Base-by-base conservation (phyloP, 805 yeast genomes). In the Cyberlindnera suaveolens region DNA sequence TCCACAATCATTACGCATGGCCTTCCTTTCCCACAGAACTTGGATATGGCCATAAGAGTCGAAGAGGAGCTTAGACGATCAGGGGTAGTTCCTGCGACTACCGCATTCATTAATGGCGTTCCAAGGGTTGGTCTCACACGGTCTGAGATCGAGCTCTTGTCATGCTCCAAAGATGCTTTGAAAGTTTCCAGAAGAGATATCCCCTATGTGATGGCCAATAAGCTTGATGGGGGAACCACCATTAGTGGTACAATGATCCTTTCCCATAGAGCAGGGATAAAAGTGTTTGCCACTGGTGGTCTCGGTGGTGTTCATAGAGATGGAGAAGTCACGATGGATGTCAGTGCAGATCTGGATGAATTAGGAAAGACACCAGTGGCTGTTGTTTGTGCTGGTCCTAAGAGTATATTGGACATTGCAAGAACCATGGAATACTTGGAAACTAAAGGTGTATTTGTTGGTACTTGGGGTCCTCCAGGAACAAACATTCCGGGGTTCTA, bases 361-460 rank as follows among this genome's bases (percentile, higher is more conserved):
- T 68, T 89, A 42, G 82, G 89, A 1, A 71, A 80, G 44, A 89
- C 96, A 0, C 86, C 90, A 0, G 88, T 88, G 1, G 80, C 88
- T 0, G 96, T 88, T n/a, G 90, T 88, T 9, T 88, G 96, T 59
- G 81, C 95, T 7, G 96, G 96, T 0, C 96, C 96, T 2, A 88
- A 88, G 59, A 79, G 89, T 32, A 87, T 88, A 41, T 66, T 88
- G 43, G 96, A 88, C 55, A 82, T 89, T 42, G 78, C 74, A 9
- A 71, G 83, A 49, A 89, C 96, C 0, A 70, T 87, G 73, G 96
- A 88, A 60, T 86, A 82, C 56, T 67, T 88, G 41, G 96, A 88
- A 61, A 88, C 96, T 0, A 89, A 87, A 62, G 96, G 96, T 13
- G 95, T 88, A 1, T 83, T 82, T 53, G 95, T 88, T 8, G 75